Evolutionary conservation across 2,329 filamentous ascomycete species (phyloP).

Genomic region (Pleurostoma richardsiae): DNA sequence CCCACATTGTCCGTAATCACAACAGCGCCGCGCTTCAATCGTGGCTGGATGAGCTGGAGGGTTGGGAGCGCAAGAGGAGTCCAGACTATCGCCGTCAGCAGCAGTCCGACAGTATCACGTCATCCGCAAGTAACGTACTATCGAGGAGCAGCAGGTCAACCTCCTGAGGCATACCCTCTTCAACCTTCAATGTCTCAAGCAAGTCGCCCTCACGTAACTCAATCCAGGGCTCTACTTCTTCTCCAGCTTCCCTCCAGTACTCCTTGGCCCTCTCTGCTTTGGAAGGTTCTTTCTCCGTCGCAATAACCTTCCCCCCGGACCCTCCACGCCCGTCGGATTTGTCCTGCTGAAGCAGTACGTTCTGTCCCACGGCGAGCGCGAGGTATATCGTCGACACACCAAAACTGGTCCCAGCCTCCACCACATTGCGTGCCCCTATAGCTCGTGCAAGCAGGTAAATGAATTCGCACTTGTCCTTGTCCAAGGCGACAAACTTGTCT

Average conservation of each 20-base stretch:
- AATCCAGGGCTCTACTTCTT: slow-evolving; percentile 42
- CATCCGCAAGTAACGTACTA: too few relatives aligned
- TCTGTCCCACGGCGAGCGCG: slow-evolving; percentile 51
- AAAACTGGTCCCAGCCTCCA: slow-evolving; percentile 58
- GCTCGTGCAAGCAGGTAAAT: slow-evolving; percentile 48
- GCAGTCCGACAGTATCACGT: too few relatives aligned
- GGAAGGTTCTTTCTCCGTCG: slow-evolving; percentile 51
- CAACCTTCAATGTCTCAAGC: slow-evolving; percentile 45
- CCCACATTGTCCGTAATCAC: too few relatives aligned
- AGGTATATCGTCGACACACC: slow-evolving; percentile 60
- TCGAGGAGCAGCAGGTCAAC: slow-evolving; percentile 57
- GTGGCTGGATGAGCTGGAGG: too few relatives aligned
- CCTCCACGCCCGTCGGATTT: slow-evolving; percentile 11
- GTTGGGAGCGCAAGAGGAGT: too few relatives aligned
- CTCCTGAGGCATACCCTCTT: slow-evolving; percentile 34
- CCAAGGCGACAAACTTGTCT: slow-evolving; percentile 56
- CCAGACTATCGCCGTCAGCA: too few relatives aligned
- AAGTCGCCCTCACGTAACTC: slow-evolving; percentile 54
- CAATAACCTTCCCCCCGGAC: slow-evolving; percentile 42
- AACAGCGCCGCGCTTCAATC: too few relatives aligned
- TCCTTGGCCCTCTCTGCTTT: slow-evolving; percentile 47
- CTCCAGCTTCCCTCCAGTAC: slow-evolving; percentile 48
- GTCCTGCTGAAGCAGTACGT: slow-evolving; percentile 19
- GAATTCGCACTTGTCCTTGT: slow-evolving; percentile 52
- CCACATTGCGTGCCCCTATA: slow-evolving; percentile 42